These are phyloP conservation scores for Rhizopogon roseolus DNA, from an alignment of 768 basidiomycete species.

Conservation along the genomic window DNA sequence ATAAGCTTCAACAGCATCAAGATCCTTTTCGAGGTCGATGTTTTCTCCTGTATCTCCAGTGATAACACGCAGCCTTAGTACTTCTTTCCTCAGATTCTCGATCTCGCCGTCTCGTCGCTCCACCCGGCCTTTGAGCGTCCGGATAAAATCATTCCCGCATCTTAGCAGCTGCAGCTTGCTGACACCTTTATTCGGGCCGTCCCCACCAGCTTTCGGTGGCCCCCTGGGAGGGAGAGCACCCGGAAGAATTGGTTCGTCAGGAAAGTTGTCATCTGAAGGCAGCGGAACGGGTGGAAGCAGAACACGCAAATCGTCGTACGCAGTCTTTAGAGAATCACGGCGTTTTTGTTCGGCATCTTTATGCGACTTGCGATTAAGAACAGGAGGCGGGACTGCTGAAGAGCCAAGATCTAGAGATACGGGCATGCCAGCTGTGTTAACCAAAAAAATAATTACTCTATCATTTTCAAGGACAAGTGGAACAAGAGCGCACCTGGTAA, in stretches of 20 bases:
- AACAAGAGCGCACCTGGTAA: slow-evolving; percentile 51
- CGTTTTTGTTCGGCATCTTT: slow-evolving; percentile 98
- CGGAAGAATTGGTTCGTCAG: slow-evolving; percentile 73
- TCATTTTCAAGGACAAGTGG: not conserved
- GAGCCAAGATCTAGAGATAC: slow-evolving; percentile 20
- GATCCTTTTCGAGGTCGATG: slow-evolving; percentile 24
- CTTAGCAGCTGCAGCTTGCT: slow-evolving; percentile 90
- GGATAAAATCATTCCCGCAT: slow-evolving; percentile 87
- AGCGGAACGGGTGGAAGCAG: slow-evolving; percentile 88
- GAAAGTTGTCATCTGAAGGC: slow-evolving; percentile 66
- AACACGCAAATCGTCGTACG: slow-evolving; percentile 79
- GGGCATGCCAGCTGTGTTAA: slow-evolving; percentile 29
- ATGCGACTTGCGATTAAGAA: slow-evolving; percentile 74
- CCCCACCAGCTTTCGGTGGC: slow-evolving; percentile 76
- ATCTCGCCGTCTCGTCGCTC: slow-evolving; percentile 82
- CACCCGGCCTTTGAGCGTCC: slow-evolving; percentile 69
- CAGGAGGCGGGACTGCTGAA: slow-evolving; percentile 27
- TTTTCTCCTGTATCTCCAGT: slow-evolving; percentile 20
- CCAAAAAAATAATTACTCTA: not conserved
- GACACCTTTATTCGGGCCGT: slow-evolving; percentile 93
- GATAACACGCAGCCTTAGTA: slow-evolving; percentile 49
- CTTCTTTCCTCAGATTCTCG: slow-evolving; percentile 56
- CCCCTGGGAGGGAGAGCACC: slow-evolving; percentile 88
- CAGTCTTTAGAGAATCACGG: slow-evolving; percentile 92
- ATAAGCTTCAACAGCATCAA: slow-evolving; percentile 23